These are phyloP conservation scores for Dimocarpus longan DNA, from an alignment of 345 rosid genomes.

Conservation along the genomic window DNA sequence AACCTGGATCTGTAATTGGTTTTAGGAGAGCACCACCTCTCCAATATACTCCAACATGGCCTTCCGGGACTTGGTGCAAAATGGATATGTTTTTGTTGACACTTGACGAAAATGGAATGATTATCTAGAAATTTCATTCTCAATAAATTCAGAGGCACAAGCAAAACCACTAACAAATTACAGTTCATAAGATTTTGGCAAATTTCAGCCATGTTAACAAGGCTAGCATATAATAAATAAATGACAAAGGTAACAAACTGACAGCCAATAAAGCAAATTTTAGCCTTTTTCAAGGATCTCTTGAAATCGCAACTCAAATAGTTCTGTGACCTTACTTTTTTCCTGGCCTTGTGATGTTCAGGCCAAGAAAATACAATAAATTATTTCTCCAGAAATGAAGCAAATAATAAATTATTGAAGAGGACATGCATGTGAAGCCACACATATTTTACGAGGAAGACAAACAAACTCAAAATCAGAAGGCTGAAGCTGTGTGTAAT, in stretches of 20 bases:
- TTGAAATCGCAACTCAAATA: background rate
- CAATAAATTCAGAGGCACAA: conserved; percentile 6
- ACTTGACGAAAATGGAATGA: conserved; percentile 46
- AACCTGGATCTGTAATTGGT: conserved; percentile 71
- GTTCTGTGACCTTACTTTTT: background rate
- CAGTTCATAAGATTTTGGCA: background rate
- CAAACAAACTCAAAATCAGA: background rate
- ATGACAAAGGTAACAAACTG: background rate
- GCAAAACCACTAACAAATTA: background rate
- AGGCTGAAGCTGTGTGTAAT: background rate
- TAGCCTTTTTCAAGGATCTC: background rate
- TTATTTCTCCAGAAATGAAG: background rate
- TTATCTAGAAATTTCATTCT: conserved; percentile 38
- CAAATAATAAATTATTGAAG: conserved; percentile 1
- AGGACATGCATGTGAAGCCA: background rate
- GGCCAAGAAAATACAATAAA: background rate
- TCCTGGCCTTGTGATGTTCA: background rate
- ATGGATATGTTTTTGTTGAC: conserved; percentile 43
- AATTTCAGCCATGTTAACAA: background rate
- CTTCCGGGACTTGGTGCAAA: conserved; percentile 92
- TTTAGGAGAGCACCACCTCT: conserved; percentile 88
- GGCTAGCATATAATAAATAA: background rate
- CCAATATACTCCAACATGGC: conserved; percentile 96
- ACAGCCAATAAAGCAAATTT: background rate
- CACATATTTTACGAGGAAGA: background rate